Percentiles rank a stretch among this genome's conserved stretches.
phyloP scores from a whole-genome alignment of 179 eudicot genomes.

The Sideroxylon spinosum region DNA sequence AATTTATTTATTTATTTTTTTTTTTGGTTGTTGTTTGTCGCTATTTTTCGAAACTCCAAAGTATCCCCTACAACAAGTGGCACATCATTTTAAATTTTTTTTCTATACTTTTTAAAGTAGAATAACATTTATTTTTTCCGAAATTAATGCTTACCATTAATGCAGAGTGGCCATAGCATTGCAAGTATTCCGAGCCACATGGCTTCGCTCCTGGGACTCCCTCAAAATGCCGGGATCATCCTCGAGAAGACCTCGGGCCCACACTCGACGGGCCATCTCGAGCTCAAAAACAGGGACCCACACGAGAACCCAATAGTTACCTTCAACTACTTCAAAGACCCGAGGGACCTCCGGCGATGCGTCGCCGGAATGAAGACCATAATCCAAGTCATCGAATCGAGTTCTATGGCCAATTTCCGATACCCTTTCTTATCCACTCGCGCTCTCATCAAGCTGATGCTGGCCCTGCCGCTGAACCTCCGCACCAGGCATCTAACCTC shows the following conservation, averaged over 20 bases:
- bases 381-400: constrained; percentile 44
- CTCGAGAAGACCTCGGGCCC: constrained; percentile 63
- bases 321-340: constrained; percentile 73
- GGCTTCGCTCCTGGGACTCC: constrained; percentile 2
- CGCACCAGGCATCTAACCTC: constrained; percentile 42
- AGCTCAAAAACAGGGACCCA: constrained; percentile 41
- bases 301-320: constrained; percentile 62
- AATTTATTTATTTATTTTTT: too few species aligned
- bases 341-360: constrained; percentile 58
- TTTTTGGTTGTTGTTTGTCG: too few species aligned
- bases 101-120: too few species aligned
- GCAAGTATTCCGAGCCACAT: too few species aligned
- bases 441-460: constrained; percentile 35
- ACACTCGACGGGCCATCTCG: constrained; percentile 49
- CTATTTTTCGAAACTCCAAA: too few species aligned
- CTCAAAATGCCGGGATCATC: constrained; percentile 40
- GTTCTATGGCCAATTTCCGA: constrained; percentile 44
- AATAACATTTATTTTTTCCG: too few species aligned
- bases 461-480: constrained; percentile 43
- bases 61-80: too few species aligned
- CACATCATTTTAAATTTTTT: too few species aligned
- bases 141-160: too few species aligned
- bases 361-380: constrained; percentile 63
- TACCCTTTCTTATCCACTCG: constrained; percentile 35
- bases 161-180: too few species aligned